A percentile compares a stretch with the other conserved stretches of the same genome.
phyloP scores from a whole-genome alignment of 2,329 filamentous ascomycete species.

The Colletotrichum chrysophilum region DNA sequence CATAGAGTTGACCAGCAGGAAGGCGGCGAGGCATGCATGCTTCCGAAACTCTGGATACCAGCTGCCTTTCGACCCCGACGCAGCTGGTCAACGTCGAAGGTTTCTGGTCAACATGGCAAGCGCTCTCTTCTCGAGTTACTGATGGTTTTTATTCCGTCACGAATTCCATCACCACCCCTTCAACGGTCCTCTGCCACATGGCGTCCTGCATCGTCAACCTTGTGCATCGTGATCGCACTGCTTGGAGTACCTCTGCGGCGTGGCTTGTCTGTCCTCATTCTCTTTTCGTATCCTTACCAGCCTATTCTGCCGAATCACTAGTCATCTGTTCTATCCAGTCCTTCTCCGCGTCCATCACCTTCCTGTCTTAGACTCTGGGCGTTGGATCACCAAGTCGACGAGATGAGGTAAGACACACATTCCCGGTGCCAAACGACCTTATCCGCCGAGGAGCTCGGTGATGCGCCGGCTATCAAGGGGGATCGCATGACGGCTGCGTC shows the following conservation, averaged over 20 bases:
- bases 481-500: slow-evolving; percentile 22
- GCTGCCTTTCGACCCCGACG: not conserved
- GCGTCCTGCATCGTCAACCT: not conserved
- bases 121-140: not conserved
- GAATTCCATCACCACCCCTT: not conserved
- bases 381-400: not conserved
- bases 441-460: not conserved
- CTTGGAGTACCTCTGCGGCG: not conserved
- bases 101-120: not conserved
- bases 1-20: not conserved
- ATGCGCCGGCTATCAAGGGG: slow-evolving; percentile 4
- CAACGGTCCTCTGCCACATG: not conserved
- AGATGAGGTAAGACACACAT: slow-evolving; percentile 16
- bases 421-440: not conserved
- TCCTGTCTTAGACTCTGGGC: not conserved
- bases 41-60: not conserved
- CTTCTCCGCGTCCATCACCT: not conserved
- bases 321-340: not conserved
- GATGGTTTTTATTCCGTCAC: not conserved
- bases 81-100: not conserved
- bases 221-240: not conserved
- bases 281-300: not conserved
- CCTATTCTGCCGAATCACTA: not conserved
- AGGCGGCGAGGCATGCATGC: not conserved
- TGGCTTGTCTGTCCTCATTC: not conserved